Conservation (phyloP, 257 asterid species). For the Solanum gracilifrons region DNA sequence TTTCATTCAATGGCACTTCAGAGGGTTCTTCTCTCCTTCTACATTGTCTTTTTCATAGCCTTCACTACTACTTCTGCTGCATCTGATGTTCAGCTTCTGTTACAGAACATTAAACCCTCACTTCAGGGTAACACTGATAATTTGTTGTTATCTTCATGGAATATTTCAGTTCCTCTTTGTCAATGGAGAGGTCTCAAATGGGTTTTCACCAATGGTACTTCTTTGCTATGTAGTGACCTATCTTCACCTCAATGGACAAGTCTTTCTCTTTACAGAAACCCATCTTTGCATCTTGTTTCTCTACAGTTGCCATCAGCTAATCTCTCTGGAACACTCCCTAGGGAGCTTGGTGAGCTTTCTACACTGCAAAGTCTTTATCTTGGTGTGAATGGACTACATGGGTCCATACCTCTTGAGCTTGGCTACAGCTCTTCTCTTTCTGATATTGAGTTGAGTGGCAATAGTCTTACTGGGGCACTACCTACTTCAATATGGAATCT, state of each 20-base stretch:
- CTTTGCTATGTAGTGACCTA: slow-evolving; percentile 40
- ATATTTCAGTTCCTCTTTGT: slow-evolving; percentile 65
- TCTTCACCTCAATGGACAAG: slow-evolving; percentile 78
- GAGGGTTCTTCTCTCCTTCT: slow-evolving; percentile 9
- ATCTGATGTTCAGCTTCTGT: slow-evolving; percentile 62
- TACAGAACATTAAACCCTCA: slow-evolving; percentile 62
- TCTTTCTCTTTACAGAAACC: slow-evolving; percentile 32
- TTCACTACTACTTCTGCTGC: slow-evolving; percentile 19
- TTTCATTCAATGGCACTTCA: slow-evolving; percentile 48
- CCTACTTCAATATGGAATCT: slow-evolving; percentile 93
- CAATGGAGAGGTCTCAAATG: slow-evolving; percentile 95
- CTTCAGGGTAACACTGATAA: slow-evolving; percentile 62
- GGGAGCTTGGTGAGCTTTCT: slow-evolving; percentile 68
- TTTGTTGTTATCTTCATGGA: slow-evolving; percentile 72
- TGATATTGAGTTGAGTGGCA: slow-evolving; percentile 71
- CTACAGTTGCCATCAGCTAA: slow-evolving; percentile 87
- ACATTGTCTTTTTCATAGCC: slow-evolving; percentile 14
- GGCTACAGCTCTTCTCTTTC: slow-evolving; percentile 73
- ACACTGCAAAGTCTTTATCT: slow-evolving; percentile 64
- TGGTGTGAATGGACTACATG: slow-evolving; percentile 55
- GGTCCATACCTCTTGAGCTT: slow-evolving; percentile 77
- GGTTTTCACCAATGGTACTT: slow-evolving; percentile 51
- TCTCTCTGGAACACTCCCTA: slow-evolving; percentile 75
- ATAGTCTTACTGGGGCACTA: slow-evolving; percentile 52
- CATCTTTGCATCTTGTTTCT: slow-evolving; percentile 56